A percentile compares a stretch with the other conserved stretches of the same genome.
Conservation (phyloP, 768 basidiomycete genomes). For the Trametes cubensis region DNA sequence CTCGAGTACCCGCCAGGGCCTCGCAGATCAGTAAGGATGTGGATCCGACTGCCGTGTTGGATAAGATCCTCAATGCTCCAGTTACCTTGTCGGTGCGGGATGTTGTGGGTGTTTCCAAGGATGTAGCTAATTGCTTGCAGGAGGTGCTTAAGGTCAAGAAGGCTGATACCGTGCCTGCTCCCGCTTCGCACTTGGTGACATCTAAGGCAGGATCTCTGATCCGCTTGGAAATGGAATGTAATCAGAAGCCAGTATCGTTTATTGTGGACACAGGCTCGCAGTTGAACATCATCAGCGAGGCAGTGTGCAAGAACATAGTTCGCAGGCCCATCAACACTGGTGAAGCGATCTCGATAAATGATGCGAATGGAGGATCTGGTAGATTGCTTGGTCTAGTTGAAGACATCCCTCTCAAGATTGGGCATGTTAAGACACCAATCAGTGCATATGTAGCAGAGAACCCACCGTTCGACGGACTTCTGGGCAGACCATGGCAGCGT, state of each 20-base stretch:
- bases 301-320: slow-evolving; percentile 1
- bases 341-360: slow-evolving; percentile 5
- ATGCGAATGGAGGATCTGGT: slow-evolving; percentile 18
- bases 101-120: slow-evolving; percentile 10
- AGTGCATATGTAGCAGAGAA: slow-evolving; percentile 13
- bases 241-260: slow-evolving; percentile 3
- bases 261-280: slow-evolving; percentile 23
- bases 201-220: slow-evolving; percentile 4
- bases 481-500: slow-evolving; percentile 33
- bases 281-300: slow-evolving; percentile 9
- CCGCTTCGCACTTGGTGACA: background rate
- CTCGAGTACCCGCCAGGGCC: background rate
- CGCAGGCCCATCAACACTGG: slow-evolving; percentile 2
- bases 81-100: slow-evolving; percentile 16
- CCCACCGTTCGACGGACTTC: slow-evolving; percentile 26
- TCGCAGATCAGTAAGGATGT: background rate
- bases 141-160: slow-evolving; percentile 14
- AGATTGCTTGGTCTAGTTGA: slow-evolving; percentile 6
- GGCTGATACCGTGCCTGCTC: background rate
- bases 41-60: background rate
- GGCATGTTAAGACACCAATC: slow-evolving; percentile 8
- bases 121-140: slow-evolving; percentile 4
- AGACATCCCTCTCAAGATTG: slow-evolving; percentile 15
- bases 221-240: slow-evolving; percentile 5
- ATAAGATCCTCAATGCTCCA: slow-evolving; percentile 1